Conservation (phyloP, 768 basidiomycete species). For the Epithele typhae region DNA sequence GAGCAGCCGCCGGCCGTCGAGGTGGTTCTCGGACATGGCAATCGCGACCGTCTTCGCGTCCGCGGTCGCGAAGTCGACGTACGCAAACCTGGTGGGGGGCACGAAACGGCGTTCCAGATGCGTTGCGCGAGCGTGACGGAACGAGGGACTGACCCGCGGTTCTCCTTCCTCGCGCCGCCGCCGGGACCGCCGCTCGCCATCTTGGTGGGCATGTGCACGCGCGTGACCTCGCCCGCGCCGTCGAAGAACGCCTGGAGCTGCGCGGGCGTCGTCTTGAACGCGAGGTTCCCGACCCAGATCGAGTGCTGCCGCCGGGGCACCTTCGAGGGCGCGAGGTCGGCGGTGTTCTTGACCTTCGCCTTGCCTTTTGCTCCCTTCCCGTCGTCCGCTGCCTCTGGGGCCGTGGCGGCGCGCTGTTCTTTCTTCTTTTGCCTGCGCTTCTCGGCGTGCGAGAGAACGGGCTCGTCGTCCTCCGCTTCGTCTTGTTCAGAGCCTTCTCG, state of each 20-base stretch:
- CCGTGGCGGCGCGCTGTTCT: slow-evolving; percentile 31
- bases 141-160: slow-evolving; percentile 68
- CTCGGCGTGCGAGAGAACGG: slow-evolving; percentile 74
- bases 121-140: not conserved
- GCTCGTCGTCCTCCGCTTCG: slow-evolving; percentile 27
- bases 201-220: slow-evolving; percentile 86
- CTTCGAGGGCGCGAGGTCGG: slow-evolving; percentile 25
- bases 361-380: slow-evolving; percentile 42
- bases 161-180: slow-evolving; percentile 50
- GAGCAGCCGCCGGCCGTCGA: slow-evolving; percentile 83
- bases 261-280: slow-evolving; percentile 81
- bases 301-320: slow-evolving; percentile 69
- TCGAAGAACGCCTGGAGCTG: slow-evolving; percentile 70
- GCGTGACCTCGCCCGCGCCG: slow-evolving; percentile 67
- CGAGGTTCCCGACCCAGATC: slow-evolving; percentile 93
- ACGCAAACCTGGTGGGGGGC: slow-evolving; percentile 69
- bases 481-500: slow-evolving; percentile 12
- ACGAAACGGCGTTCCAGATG: not conserved
- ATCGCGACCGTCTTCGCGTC: slow-evolving; percentile 77
- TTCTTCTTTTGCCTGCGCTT: slow-evolving; percentile 57
- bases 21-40: slow-evolving; percentile 69
- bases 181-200: slow-evolving; percentile 37
- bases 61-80: slow-evolving; percentile 84
- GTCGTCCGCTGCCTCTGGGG: slow-evolving; percentile 24
- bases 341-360: slow-evolving; percentile 22